Evolutionary conservation across 305 asterid genomes (phyloP), one percentile per base, ranked within the genome.

Genomic region (Solanum aculeatissimum): DNA sequence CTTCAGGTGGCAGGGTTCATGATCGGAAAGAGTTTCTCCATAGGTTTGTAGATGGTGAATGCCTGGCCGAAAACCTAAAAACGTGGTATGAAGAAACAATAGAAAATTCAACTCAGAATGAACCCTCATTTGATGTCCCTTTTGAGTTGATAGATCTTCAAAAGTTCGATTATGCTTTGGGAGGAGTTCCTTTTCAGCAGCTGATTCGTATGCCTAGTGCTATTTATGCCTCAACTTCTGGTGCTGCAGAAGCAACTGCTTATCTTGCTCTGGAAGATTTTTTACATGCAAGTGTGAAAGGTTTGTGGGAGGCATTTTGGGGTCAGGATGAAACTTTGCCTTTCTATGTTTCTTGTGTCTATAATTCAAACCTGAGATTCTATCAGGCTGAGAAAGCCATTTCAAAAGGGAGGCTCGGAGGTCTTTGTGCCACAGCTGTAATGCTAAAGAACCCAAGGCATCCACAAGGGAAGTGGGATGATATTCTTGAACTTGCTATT

Each of bases 291-390:
- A 86, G 98, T 84, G 93, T 88, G 40, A 92, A 79, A 74, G 89
- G 98, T 87, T 87, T 97, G 88, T 97, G 98, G 98, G 96, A 94
- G 85, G 93, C 98, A 85, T 97, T 97, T 85, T 97, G 99, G 99
- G 93, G 92, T 54, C 89, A 88, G 85, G 95, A 90, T 72, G 97
- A 91, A 66, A 78, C 88, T 69, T 82, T 91, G 90, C 99, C 99
- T 80, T 97, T 95, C 88, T 93, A 92, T 55, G 91, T 93, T 77
- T 90, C 99, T 72, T 95, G 96, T 40, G 40, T 97, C 69, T 89
- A 91, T 66, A 92, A 90, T 75, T 86, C 91, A 49, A 97, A 94
- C 91, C 87, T 92, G 85, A 94, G 91, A 89, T 97, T 97, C 87
- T 94, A 89, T 88, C 92, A 86, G 84, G 94, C 98, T 86, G 99